A percentile compares a stretch with the other conserved stretches of the same genome.
These are phyloP conservation scores for Syzygium syzygioides DNA, from an alignment of 441 rosid genomes.

Conservation along the genomic window DNA sequence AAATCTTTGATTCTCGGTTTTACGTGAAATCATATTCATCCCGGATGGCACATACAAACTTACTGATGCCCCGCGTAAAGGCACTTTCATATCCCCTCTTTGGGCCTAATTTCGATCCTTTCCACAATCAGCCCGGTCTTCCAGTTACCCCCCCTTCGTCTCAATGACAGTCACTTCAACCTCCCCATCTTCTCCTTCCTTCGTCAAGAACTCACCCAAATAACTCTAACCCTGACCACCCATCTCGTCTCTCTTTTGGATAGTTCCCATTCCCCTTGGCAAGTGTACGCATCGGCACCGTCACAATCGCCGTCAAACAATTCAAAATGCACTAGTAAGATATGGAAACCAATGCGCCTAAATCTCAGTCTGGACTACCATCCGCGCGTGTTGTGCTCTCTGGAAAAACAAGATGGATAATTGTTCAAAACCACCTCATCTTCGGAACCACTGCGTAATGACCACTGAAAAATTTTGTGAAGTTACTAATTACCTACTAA, in stretches of 20 bases:
- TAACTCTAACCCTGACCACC: slow-evolving; percentile 40
- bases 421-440: no score
- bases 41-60: no score
- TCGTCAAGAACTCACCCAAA: slow-evolving; percentile 27
- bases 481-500: no score
- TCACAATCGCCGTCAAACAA: background rate
- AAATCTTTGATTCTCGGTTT: no score
- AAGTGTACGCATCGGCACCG: background rate
- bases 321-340: background rate
- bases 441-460: no score
- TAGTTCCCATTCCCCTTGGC: background rate
- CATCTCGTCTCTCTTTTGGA: slow-evolving; percentile 27
- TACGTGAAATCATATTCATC: no score
- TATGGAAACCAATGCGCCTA: background rate
- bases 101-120: slow-evolving; percentile 49
- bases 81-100: background rate
- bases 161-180: slow-evolving; percentile 34
- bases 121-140: slow-evolving; percentile 33
- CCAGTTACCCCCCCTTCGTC: slow-evolving; percentile 14
- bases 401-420: no score
- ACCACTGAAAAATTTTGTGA: no score
- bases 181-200: slow-evolving; percentile 20
- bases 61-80: no score
- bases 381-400: background rate
- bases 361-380: background rate